Evolutionary conservation across 2,329 filamentous ascomycete species (phyloP), one percentile per base, ranked within the genome.

Genomic region (Fusarium gaditjirri): DNA sequence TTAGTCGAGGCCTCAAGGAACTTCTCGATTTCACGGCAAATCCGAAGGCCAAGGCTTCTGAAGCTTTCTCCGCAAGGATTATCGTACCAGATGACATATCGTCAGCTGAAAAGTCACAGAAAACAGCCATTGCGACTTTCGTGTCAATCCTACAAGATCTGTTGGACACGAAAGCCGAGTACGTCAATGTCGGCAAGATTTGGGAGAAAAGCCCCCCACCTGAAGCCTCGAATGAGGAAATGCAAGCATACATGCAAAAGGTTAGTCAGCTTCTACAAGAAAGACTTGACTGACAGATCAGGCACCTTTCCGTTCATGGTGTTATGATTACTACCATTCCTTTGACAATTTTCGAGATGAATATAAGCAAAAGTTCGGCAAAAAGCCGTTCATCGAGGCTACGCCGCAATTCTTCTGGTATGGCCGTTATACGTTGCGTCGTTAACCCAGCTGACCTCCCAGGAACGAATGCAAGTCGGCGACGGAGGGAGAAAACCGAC

Each of bases 321-420:
- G 78, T 55, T 78, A 79, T 68, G 80, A 80, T 12, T 81, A 80
- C 56, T 80, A 78, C 55, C 73, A 79, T 43, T 58, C 72, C 9
- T 81, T 79, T 57, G 69, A 76, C 21, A 46, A 58, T 0, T 83
- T 83, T 33, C 72, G 76, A 27, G 31, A 64, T 2, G 65, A 67
- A 2, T 83, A 80, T 38, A 39, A 44, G 16, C 33, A 71, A 33
- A 74, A 71, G 25, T 78, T 78, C 38, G 65, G 72, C 8, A 67
- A 56, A 6, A 49, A 72, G 35, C 76, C 80, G 0, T 80, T 77
- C 38, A n/a, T 74, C 10, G 81, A 83, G 41, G 58, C 77, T 7
- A 79, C 75, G 5, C 68, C 78, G 5, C 50, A 68, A 25, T 75
- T 76, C 42, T 67, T 78, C 60, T 81, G 78, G 81, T 82, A 60